Base-by-base conservation (phyloP, 106 monocot species). In the Allium fistulosum region DNA sequence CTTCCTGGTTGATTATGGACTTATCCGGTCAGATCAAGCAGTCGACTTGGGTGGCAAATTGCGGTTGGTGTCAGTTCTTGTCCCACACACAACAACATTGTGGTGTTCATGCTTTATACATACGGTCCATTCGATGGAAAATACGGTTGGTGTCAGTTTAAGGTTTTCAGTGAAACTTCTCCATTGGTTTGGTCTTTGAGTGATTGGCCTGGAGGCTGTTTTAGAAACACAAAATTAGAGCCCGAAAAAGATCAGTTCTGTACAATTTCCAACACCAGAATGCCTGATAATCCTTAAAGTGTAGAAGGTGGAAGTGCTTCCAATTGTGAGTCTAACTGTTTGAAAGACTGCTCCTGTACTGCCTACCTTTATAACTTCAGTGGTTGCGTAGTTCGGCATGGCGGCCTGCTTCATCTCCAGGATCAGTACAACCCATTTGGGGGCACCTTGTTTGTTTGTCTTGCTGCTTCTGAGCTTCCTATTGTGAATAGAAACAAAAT, bases 71-170 rank as follows among this genome's bases (percentile, higher is more conserved):
- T 10, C 46, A 66, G 18, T 76, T 84, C 49, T 79, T 79, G 83
- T 62, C 68, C 0, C 73, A 77, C n/a, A 80, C 85, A 26, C 61
- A 48, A 9, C 49, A 22, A 0, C 85, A 78, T 17, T 85, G 85
- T 48, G 47, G 72, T 1, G 81, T 85, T 17, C 63, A 71, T 51
- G 62, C 62, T 8, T 49, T 69, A 0, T 91, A 87, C 4, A 2
- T 85, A 80, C 68, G 81, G 85, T 15, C 49, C 75, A 14, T 78
- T n/a, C n/a, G n/a, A n/a, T n/a, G n/a, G n/a, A n/a, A n/a, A n/a
- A n/a, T n/a, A n/a, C n/a, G n/a, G n/a, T n/a, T n/a, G n/a, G n/a
- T n/a, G n/a, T 69, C 50, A 63, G 77, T 14, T 81, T 14, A 26
- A 17, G n/a, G 85, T 80, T 4, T 85, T 85, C 69, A 49, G n/a